phyloP scores from a whole-genome alignment of 352 stramenopile species.

The Globisporangium radiosum region DNA sequence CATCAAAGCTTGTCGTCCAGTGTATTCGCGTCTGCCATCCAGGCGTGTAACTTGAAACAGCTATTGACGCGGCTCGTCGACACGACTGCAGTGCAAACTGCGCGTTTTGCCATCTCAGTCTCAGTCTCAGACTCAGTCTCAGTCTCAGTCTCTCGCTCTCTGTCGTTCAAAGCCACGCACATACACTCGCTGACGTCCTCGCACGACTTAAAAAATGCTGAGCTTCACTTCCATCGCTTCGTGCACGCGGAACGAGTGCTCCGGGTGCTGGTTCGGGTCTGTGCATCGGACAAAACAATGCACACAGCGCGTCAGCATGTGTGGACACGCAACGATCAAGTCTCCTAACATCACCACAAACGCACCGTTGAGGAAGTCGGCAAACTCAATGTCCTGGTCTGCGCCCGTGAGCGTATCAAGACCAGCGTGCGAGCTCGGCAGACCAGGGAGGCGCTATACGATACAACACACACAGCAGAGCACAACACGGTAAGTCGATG shows the following conservation, averaged over 20 bases:
- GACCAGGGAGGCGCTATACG: slow-evolving; percentile 68
- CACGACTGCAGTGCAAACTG: too few species aligned
- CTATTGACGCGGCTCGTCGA: too few species aligned
- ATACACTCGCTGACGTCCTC: too few species aligned
- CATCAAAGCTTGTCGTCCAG: too few species aligned
- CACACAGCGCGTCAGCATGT: slow-evolving; percentile 4
- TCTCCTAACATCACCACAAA: not conserved
- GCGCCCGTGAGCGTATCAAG: slow-evolving; percentile 75
- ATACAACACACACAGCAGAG: not conserved
- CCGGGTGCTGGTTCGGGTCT: slow-evolving; percentile 77
- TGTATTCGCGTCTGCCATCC: too few species aligned
- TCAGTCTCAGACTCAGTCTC: too few species aligned
- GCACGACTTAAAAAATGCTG: slow-evolving; percentile 62
- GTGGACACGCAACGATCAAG: not conserved
- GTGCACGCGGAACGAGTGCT: slow-evolving; percentile 78
- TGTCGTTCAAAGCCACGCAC: too few species aligned
- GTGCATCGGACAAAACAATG: not conserved
- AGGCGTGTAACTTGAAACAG: too few species aligned
- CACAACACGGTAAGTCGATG: not conserved
- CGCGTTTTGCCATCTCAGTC: too few species aligned
- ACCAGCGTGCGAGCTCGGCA: slow-evolving; percentile 68
- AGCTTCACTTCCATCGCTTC: slow-evolving; percentile 88
- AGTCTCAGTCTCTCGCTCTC: too few species aligned
- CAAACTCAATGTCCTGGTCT: slow-evolving; percentile 77
- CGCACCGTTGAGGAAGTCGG: slow-evolving; percentile 77